phyloP scores from a whole-genome alignment of 176 grass and related monocot genomes.

The Musa acuminata region DNA sequence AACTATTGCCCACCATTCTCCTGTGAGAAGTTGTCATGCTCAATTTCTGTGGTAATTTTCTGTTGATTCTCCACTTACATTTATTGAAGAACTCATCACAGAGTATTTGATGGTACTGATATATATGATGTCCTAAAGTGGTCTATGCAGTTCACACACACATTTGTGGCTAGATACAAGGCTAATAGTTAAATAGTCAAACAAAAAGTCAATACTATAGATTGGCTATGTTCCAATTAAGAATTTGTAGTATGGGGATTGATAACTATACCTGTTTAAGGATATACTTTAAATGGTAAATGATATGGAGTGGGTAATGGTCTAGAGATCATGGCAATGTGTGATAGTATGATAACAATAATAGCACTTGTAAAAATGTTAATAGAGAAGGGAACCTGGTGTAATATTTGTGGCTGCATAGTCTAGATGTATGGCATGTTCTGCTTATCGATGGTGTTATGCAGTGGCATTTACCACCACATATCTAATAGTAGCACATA shows the following conservation, averaged over 20 bases:
- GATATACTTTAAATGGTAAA: not conserved
- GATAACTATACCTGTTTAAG: too few species aligned
- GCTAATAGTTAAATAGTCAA: not conserved
- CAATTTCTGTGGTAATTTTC: slow-evolving; percentile 49
- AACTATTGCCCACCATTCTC: slow-evolving; percentile 36
- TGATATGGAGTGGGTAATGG: not conserved
- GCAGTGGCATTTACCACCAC: too few species aligned
- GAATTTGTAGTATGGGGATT: too few species aligned
- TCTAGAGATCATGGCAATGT: not conserved
- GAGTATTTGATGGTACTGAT: not conserved
- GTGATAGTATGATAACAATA: too few species aligned
- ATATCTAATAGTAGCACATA: too few species aligned
- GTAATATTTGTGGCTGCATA: too few species aligned
- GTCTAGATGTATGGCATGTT: too few species aligned
- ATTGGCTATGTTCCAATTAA: too few species aligned
- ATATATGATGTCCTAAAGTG: not conserved
- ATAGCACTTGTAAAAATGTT: too few species aligned
- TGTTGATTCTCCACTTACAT: not conserved
- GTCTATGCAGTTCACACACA: not conserved
- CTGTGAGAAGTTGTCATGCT: slow-evolving; percentile 26
- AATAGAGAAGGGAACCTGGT: too few species aligned
- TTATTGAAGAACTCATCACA: not conserved
- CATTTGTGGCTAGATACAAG: not conserved
- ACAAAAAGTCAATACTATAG: too few species aligned
- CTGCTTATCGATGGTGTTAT: too few species aligned